Evolutionary conservation across 2,329 filamentous ascomycete genomes (phyloP).

Genomic region (Ophiostoma novo-ulmi): DNA sequence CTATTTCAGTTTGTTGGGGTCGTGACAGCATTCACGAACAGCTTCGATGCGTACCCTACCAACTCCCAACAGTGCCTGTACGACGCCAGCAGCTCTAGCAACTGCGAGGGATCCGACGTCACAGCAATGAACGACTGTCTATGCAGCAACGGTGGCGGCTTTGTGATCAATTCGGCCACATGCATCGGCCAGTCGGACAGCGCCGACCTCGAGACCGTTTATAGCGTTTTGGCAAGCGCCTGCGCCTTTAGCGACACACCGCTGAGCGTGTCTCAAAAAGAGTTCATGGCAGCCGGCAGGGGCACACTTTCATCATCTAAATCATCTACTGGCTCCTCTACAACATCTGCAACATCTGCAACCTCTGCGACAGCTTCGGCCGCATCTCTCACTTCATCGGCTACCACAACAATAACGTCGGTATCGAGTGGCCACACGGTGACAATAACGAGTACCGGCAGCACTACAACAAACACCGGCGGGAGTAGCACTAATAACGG

Average conservation of each 20-base stretch:
- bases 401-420: not conserved
- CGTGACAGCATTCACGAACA: slow-evolving; percentile 29
- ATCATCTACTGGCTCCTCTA: slow-evolving; percentile 8
- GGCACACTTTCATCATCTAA: slow-evolving; percentile 17
- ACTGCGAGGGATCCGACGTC: slow-evolving; percentile 40
- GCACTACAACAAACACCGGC: not conserved
- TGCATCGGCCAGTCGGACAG: slow-evolving; percentile 41
- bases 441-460: not conserved
- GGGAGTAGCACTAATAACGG: not conserved
- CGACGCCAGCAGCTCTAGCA: slow-evolving; percentile 37
- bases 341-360: slow-evolving; percentile 17
- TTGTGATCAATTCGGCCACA: slow-evolving; percentile 43
- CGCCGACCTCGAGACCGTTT: slow-evolving; percentile 40
- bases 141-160: slow-evolving; percentile 46
- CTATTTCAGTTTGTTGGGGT: not conserved
- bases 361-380: not conserved
- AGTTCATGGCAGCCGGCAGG: slow-evolving; percentile 38
- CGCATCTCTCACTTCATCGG: not conserved
- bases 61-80: slow-evolving; percentile 42
- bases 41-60: slow-evolving; percentile 43
- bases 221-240: slow-evolving; percentile 40
- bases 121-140: slow-evolving; percentile 45
- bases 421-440: not conserved
- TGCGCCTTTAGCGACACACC: slow-evolving; percentile 44
- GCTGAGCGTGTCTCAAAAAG: slow-evolving; percentile 39